These are phyloP conservation scores for Plenodomus tracheiphilus DNA, from an alignment of 2,329 filamentous ascomycete genomes.

Conservation along the genomic window DNA sequence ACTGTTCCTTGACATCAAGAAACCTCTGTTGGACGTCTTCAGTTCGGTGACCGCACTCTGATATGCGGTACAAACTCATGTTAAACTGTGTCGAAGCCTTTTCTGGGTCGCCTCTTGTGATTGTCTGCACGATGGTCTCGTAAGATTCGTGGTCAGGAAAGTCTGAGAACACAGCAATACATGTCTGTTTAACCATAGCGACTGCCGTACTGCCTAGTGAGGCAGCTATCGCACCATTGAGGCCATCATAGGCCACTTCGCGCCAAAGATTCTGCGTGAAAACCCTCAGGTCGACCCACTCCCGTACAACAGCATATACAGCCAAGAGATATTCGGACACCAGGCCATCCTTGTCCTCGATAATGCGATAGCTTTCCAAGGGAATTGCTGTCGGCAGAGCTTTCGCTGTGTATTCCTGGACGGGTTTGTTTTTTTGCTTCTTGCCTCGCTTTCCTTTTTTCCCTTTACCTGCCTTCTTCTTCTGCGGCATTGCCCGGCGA, in stretches of 20 bases:
- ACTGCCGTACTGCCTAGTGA: constrained; percentile 49
- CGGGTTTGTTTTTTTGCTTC: constrained; percentile 30
- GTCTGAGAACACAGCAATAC: constrained; percentile 49
- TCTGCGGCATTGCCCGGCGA: constrained; percentile 19
- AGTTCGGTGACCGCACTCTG: constrained; percentile 8
- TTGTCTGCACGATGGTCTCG: constrained; percentile 48
- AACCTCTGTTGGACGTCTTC: constrained; percentile 19
- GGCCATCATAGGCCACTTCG: constrained; percentile 49
- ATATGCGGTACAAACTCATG: constrained; percentile 16
- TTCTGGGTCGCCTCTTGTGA: constrained; percentile 45
- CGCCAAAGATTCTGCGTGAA: constrained; percentile 49
- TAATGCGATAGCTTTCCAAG: constrained; percentile 51
- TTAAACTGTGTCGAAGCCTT: constrained; percentile 50
- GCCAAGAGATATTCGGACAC: constrained; percentile 52
- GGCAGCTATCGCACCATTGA: constrained; percentile 54
- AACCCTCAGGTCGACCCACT: constrained; percentile 48
- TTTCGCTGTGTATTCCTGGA: constrained; percentile 35
- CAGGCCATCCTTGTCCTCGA: constrained; percentile 44
- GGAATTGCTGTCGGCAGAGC: too few species aligned
- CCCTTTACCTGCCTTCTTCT: constrained; percentile 25
- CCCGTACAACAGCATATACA: constrained; percentile 42
- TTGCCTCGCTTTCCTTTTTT: constrained; percentile 32
- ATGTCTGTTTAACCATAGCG: constrained; percentile 46
- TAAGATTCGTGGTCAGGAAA: constrained; percentile 53
- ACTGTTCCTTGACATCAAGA: constrained; percentile 50